phyloP scores from a whole-genome alignment of 1,284 basidiomycete species.

The Melampsora americana region DNA sequence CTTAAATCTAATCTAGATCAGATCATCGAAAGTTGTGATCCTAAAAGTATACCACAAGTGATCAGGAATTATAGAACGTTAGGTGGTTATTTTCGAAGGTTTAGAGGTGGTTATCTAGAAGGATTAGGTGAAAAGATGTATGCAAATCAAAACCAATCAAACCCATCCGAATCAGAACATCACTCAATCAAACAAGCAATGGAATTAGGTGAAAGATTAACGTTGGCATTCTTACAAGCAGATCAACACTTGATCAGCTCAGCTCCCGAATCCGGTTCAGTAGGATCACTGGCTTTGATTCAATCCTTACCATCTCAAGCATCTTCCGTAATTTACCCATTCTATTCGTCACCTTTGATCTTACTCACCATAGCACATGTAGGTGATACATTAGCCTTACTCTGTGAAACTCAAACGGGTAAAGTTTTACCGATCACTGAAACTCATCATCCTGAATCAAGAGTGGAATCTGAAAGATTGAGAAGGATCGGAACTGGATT shows the following conservation, averaged over 20 bases:
- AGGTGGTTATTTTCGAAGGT: constrained; percentile 31
- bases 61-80: constrained; percentile 20
- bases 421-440: constrained; percentile 76
- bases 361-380: constrained; percentile 72
- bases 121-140: constrained; percentile 10
- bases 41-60: constrained; percentile 6
- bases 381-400: constrained; percentile 82
- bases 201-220: constrained; percentile 25
- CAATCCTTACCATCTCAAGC: constrained; percentile 56
- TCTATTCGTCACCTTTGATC: constrained; percentile 53
- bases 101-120: constrained; percentile 31
- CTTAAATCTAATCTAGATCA: constrained; percentile 1
- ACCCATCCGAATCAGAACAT: neutral
- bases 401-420: constrained; percentile 72
- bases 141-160: neutral
- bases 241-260: constrained; percentile 30
- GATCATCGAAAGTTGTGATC: constrained; percentile 16
- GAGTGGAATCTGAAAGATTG: constrained; percentile 75
- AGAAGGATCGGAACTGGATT: constrained; percentile 78
- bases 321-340: constrained; percentile 58
- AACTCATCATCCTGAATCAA: constrained; percentile 85
- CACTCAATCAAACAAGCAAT: too few relatives aligned
- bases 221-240: constrained; percentile 25
- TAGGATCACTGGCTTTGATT: neutral
- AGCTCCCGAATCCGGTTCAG: constrained; percentile 24